Base-by-base conservation (phyloP, 1,139 yeast genomes). In the Dujonia santamariae region DNA sequence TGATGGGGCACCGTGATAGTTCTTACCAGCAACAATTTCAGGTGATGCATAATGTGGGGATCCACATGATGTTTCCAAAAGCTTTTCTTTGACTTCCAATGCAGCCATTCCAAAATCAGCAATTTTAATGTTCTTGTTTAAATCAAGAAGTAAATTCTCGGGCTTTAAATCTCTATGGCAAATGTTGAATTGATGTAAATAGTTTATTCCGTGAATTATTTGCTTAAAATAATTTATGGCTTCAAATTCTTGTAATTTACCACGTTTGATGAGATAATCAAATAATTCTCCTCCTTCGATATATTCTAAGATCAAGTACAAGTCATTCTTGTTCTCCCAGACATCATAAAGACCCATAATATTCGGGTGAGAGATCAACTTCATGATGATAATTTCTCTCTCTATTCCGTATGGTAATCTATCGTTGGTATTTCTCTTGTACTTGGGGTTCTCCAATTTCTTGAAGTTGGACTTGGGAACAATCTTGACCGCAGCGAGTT, bases 91-190 rank as follows among this genome's bases (percentile, higher is more conserved):
- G 26, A 95, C 82, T 58, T 92, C 98, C 32, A 92, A 67, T 2
- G 98, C 98, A n/a, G 99, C 98, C 98, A 92, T 94, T 26, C 99
- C 99, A 57, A 92, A 92, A 62, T 92, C 99, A 12, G 99, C 98
- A 47, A 92, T 90, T 57, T 92, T 92, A 59, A 92, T 88, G 56
- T 86, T 88, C 45, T 83, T 78, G 56, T 86, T 76, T 56, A 84
- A 82, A 62, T 94, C 98, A 31, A 92, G 67, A 32, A 92, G 66
- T 46, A 92, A 69, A 60, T 92, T 92, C 56, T 92, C 99, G 0
- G 98, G 98, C 57, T 92, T 92, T 53, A 92, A 72, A 56, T 92
- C 99, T 43, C 99, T 79, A 59, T 92, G 99, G 54, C 92, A 85
- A 48, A 92, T 92, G 55, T 92, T 92, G 56, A 92, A 80, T 50